A percentile compares a stretch with the other conserved stretches of the same genome.
Conservation (phyloP, 768 basidiomycete genomes). For the Pulveroboletus sp. region DNA sequence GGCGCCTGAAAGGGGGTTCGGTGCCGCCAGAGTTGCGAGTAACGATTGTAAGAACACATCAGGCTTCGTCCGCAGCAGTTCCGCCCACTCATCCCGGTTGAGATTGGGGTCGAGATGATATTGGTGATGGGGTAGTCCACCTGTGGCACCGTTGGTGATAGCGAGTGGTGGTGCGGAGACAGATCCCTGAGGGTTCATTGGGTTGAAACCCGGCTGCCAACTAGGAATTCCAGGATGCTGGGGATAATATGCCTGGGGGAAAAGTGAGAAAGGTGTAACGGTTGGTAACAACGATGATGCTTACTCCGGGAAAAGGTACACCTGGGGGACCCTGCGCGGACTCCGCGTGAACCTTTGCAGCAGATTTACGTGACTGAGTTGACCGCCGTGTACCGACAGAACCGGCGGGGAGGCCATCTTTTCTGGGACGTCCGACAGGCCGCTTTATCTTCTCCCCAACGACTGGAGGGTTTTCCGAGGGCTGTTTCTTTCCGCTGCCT, state of each 20-base stretch:
- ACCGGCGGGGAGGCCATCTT: constrained; percentile 79
- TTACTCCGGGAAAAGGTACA: constrained; percentile 31
- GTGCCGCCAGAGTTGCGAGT: constrained; percentile 55
- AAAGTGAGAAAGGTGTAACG: constrained; percentile 1
- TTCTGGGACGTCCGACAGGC: constrained; percentile 77
- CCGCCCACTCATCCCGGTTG: constrained; percentile 62
- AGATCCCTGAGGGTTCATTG: constrained; percentile 23
- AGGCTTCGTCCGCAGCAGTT: constrained; percentile 53
- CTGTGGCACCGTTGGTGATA: constrained; percentile 27
- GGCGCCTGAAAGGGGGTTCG: constrained; percentile 57
- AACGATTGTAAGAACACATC: constrained; percentile 57
- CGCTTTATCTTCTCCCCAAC: constrained; percentile 61
- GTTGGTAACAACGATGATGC: background rate
- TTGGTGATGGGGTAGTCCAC: constrained; percentile 22
- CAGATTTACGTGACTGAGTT: constrained; percentile 39
- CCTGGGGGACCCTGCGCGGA: constrained; percentile 23
- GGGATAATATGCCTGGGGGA: constrained; percentile 29
- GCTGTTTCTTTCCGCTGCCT: constrained; percentile 72
- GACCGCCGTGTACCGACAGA: constrained; percentile 51
- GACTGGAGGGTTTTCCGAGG: constrained; percentile 36
- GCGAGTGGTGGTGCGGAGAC: constrained; percentile 33
- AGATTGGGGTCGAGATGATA: constrained; percentile 51
- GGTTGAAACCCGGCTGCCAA: constrained; percentile 31
- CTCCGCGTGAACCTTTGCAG: constrained; percentile 27
- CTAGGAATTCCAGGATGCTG: constrained; percentile 31